Conservation (phyloP, 805 yeast species). For the Brettanomyces naardenensis region DNA sequence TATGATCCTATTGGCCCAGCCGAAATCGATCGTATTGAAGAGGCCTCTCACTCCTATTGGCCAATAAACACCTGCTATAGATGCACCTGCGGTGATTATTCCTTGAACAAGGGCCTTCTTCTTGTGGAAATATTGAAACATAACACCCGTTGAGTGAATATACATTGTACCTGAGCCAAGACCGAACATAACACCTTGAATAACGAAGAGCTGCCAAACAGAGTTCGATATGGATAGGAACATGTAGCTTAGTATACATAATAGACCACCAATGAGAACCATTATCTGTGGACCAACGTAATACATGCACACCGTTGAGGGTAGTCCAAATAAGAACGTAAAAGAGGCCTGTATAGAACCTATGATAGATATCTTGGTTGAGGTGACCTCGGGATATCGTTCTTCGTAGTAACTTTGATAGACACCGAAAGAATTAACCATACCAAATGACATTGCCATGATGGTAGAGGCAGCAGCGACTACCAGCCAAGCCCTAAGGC, state of each 20-base stretch:
- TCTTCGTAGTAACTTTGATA: slow-evolving; percentile 43
- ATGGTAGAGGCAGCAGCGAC: slow-evolving; percentile 40
- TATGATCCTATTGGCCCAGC: slow-evolving; percentile 46
- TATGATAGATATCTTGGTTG: slow-evolving; percentile 42
- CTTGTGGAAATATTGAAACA: slow-evolving; percentile 62
- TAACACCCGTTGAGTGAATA: slow-evolving; percentile 48
- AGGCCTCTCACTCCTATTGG: slow-evolving; percentile 39
- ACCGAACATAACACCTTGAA: slow-evolving; percentile 63
- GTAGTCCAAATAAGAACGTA: slow-evolving; percentile 41
- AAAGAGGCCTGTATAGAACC: slow-evolving; percentile 46
- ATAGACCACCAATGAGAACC: slow-evolving; percentile 33
- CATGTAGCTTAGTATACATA: slow-evolving; percentile 39
- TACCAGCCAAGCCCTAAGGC: slow-evolving; percentile 47
- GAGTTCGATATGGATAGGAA: slow-evolving; percentile 48
- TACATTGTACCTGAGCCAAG: slow-evolving; percentile 48
- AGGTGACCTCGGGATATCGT: slow-evolving; percentile 33
- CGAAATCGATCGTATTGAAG: slow-evolving; percentile 29
- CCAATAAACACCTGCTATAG: slow-evolving; percentile 43
- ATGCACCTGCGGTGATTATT: slow-evolving; percentile 40
- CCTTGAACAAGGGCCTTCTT: slow-evolving; percentile 46
- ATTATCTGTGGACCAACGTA: slow-evolving; percentile 35
- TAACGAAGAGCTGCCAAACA: slow-evolving; percentile 59
- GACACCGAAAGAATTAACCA: slow-evolving; percentile 51
- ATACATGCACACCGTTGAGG: slow-evolving; percentile 32
- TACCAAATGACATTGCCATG: slow-evolving; percentile 47